phyloP scores from a whole-genome alignment of 176 grass and related monocot species.

The Echinochloa phyllopogon region DNA sequence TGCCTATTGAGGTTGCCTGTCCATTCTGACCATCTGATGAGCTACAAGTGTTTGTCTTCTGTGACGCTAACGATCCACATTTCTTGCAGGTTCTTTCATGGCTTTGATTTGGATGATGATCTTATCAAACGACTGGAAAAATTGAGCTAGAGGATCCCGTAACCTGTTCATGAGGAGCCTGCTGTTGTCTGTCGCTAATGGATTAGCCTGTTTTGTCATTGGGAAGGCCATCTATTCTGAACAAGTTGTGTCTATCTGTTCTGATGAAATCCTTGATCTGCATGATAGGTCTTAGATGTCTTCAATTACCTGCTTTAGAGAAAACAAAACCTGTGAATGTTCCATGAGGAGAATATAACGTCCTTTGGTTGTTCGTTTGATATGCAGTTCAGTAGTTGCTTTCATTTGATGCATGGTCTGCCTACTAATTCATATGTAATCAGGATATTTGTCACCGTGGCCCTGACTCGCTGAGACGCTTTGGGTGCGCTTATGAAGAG shows the following conservation, averaged over 20 bases:
- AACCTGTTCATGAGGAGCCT: background rate
- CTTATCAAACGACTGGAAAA: background rate
- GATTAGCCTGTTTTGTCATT: background rate
- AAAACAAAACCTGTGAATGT: slow-evolving; percentile 11
- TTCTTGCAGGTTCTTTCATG: slow-evolving; percentile 2
- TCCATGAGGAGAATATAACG: background rate
- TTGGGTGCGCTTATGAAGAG: background rate
- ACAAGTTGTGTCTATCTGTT: background rate
- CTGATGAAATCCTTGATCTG: background rate
- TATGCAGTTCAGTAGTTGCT: background rate
- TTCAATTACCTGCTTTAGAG: background rate
- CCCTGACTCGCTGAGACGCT: background rate
- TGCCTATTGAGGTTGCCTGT: background rate
- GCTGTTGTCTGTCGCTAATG: slow-evolving; percentile 27
- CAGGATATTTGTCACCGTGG: background rate
- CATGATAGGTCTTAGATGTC: background rate
- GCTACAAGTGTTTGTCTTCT: background rate
- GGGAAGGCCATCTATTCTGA: background rate
- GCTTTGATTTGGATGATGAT: background rate
- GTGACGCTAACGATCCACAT: background rate
- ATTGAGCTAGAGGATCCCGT: background rate
- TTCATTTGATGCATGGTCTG: background rate
- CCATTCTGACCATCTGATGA: slow-evolving; percentile 16
- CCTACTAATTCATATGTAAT: background rate
- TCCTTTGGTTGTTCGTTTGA: background rate